These are phyloP conservation scores for Thielaviopsis punctulata DNA, from an alignment of 2,329 filamentous ascomycete species.

Conservation along the genomic window DNA sequence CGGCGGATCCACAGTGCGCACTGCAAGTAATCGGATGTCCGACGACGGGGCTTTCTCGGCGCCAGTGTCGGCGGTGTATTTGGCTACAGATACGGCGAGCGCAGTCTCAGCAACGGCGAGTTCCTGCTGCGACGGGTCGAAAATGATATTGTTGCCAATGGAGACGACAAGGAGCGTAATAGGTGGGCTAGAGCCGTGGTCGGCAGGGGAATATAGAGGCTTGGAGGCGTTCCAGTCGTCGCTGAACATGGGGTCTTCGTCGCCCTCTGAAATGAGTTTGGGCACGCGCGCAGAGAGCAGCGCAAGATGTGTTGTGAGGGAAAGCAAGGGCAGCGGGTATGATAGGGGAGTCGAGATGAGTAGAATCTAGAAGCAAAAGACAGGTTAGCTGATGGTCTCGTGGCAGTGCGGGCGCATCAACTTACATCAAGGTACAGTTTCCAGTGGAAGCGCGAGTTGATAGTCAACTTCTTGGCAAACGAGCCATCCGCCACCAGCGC, in stretches of 20 bases:
- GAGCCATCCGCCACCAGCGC: slow-evolving; percentile 58
- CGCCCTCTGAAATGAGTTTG: slow-evolving; percentile 66
- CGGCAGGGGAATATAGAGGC: slow-evolving; percentile 48
- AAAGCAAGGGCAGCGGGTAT: slow-evolving; percentile 83
- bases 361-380: slow-evolving; percentile 47
- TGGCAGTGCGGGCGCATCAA: slow-evolving; percentile 13
- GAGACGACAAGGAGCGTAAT: slow-evolving; percentile 82
- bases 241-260: slow-evolving; percentile 94
- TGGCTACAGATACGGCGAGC: slow-evolving; percentile 65
- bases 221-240: slow-evolving; percentile 87
- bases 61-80: slow-evolving; percentile 16
- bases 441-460: slow-evolving; percentile 91
- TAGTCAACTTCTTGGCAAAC: slow-evolving; percentile 57
- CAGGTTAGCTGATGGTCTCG: slow-evolving; percentile 8
- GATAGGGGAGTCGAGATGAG: slow-evolving; percentile 85
- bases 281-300: slow-evolving; percentile 77
- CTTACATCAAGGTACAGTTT: slow-evolving; percentile 84
- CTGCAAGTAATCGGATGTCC: slow-evolving; percentile 45
- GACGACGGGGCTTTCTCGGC: slow-evolving; percentile 13
- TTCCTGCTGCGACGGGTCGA: slow-evolving; percentile 83
- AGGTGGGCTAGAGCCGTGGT: slow-evolving; percentile 43
- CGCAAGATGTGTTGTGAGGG: slow-evolving; percentile 82
- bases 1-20: slow-evolving; percentile 59
- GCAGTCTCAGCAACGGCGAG: slow-evolving; percentile 83
- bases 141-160: slow-evolving; percentile 75